Base-by-base conservation (phyloP, 768 basidiomycete species). In the Leccinellum albellum region DNA sequence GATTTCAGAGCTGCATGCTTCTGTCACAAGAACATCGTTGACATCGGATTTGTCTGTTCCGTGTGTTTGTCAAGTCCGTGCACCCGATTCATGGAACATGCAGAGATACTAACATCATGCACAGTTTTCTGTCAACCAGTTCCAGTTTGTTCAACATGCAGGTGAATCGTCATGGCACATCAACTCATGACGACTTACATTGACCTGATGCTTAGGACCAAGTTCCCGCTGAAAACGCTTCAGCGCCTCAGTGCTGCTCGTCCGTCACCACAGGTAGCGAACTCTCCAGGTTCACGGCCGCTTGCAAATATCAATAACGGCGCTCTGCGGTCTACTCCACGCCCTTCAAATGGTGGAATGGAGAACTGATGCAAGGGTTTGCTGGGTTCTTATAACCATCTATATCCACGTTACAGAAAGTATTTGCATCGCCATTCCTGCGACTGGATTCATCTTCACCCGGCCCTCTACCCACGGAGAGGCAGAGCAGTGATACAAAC, bases 1-100 rank as follows among this genome's bases (percentile, higher is more conserved):
- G 97, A 98, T 72, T 96, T 98, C 68, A 84, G 97, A 29, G 97
- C 97, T 0, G 96, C 95, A 8, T 98, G 96, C 70, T 98, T 99
- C 77, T 99, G 97, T 75, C 97, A 98, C 74, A 97, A 98, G 71
- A 88, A 88, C 53, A 96, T 97, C 49, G 84, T 98, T 40, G 96
- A 98, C 69, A 83, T 98, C 53, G 97, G 94, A 54, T 99, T 94
- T 64, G 94, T 99, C 21, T 99, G 97, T 70, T 96, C 94, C n/a
- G 94, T 99, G 31, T 99, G 97, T 70, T 75, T 99, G 29, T 96
- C 94, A 26, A 98, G 95, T 97, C 64, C 56, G 91, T 80, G 23
- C 37, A 40, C 8, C 15, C 14, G 12, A 15, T 6, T 6, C 35
- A 6, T 23, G 15, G 47, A 29, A 31, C 12, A 6, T 17, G 14